Base-by-base conservation (phyloP, 352 stramenopile genomes). In the Phytophthora palmivora region DNA sequence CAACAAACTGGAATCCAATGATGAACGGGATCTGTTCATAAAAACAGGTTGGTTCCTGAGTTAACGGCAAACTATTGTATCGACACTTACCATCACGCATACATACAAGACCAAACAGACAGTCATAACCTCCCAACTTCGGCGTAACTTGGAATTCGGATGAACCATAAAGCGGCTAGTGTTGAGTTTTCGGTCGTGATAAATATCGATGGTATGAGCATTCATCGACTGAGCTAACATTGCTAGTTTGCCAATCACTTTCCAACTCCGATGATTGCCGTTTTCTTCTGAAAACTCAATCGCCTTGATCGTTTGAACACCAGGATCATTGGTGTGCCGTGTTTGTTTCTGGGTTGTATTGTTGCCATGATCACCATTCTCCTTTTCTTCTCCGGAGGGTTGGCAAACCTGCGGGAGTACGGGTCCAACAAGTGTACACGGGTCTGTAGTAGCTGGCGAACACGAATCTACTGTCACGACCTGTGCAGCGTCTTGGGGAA, bases 101-200 rank as follows among this genome's bases (percentile, higher is more conserved):
- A 94, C 85, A 63, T 92, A 91, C n/a, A 96, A 19, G 18, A 96
- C 80, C 48, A 84, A 78, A 51, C 61, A 63, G 19, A 87, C 87
- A n/a, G 84, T 94, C 43, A 65, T 37, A 26, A 90, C 49, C 46
- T 94, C 87, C 87, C 87, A 96, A 6, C 79, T 16, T 18, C 84
- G 77, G 15, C 82, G 80, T 22, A 89, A 61, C 44, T 88, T 89
- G 11, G 82, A 94, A 58, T 94, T 94, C 1, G 84, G 84, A 52
- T 94, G 84, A 46, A 94, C 75, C 84, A 94, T 94, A 56, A 79
- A 91, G 11, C 66, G 69, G 33, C 67, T 84, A 6, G 63, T 69
- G 45, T 78, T 82, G 18, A 77, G 63, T 26, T 83, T 88, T n/a
- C 65, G 50, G 22, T 88, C 79, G 68, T 94, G 84, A 62, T 92